Conservation (phyloP, 2,329 filamentous ascomycete genomes). For the Aspergillus pseudoviridinutans region DNA sequence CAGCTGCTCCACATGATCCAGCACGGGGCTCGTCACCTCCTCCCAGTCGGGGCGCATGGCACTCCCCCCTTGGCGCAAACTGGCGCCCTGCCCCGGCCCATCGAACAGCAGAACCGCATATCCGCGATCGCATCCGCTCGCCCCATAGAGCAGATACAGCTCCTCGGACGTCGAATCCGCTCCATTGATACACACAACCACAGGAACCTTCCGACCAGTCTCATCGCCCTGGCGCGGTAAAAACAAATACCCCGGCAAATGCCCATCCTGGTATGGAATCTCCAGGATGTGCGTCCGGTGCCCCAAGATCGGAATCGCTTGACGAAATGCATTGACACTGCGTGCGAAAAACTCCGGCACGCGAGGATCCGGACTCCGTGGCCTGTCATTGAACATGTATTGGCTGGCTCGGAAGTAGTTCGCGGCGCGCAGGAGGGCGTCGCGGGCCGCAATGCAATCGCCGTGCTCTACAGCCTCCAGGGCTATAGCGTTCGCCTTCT, state of each 20-base stretch:
- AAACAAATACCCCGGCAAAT: conserved; percentile 1
- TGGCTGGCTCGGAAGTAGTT: conserved; percentile 5
- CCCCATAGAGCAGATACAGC: too few relatives aligned
- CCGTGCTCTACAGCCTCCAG: background rate
- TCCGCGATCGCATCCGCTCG: too few relatives aligned
- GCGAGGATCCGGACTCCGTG: background rate
- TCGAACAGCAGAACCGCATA: too few relatives aligned
- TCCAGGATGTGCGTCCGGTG: background rate
- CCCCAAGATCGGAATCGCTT: background rate
- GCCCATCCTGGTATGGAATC: background rate
- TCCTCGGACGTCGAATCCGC: too few relatives aligned
- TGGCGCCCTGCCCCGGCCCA: too few relatives aligned
- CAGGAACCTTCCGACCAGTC: too few relatives aligned
- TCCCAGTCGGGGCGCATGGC: too few relatives aligned
- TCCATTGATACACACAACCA: too few relatives aligned
- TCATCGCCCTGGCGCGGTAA: too few relatives aligned
- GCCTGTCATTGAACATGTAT: conserved; percentile 4
- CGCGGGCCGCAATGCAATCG: background rate
- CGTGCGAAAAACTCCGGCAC: background rate
- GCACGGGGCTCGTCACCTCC: too few relatives aligned
- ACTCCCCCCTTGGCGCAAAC: too few relatives aligned
- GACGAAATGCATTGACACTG: background rate
- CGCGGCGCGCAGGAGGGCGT: conserved; percentile 3
- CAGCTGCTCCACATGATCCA: background rate
- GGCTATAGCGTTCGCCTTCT: conserved; percentile 1